Conservation (phyloP, 78 protist species). For the Speleostelium caveatum region DNA sequence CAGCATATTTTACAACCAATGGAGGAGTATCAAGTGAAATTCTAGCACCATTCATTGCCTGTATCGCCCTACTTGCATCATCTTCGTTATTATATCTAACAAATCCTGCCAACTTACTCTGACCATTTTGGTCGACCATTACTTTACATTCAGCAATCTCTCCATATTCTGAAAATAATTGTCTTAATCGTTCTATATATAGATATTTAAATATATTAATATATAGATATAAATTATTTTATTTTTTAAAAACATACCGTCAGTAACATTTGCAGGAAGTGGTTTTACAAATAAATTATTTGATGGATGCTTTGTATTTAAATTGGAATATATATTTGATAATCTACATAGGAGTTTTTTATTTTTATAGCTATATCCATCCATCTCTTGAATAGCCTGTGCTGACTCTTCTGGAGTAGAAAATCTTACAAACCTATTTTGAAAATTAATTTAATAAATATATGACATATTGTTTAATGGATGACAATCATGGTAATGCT, state of each 20-base stretch:
- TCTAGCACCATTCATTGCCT: constrained; percentile 50
- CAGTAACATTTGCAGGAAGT: constrained; percentile 48
- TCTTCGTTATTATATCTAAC: constrained; percentile 57
- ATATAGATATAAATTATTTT: not conserved
- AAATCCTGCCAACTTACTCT: constrained; percentile 78
- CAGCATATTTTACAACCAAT: constrained; percentile 73
- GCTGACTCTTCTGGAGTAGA: constrained; percentile 29
- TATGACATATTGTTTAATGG: too few relatives aligned
- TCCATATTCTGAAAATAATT: constrained; percentile 55
- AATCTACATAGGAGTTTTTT: constrained; percentile 65
- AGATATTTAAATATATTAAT: not conserved
- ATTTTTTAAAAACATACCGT: constrained; percentile 30
- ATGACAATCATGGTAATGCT: too few relatives aligned
- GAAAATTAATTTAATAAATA: too few relatives aligned
- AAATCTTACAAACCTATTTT: constrained; percentile 61
- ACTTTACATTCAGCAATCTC: constrained; percentile 64
- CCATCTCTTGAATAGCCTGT: constrained; percentile 38
- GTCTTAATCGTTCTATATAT: constrained; percentile 34
- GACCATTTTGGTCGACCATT: constrained; percentile 62
- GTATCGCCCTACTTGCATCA: constrained; percentile 55
- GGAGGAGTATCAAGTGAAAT: not conserved
- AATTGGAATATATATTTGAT: constrained; percentile 60
- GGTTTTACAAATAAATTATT: constrained; percentile 75
- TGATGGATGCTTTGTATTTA: constrained; percentile 61
- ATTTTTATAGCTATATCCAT: constrained; percentile 43